Percentiles rank a stretch among this genome's conserved stretches.
These are phyloP conservation scores for Scleroderma citrinum DNA, from an alignment of 768 basidiomycete species.

Conservation along the genomic window DNA sequence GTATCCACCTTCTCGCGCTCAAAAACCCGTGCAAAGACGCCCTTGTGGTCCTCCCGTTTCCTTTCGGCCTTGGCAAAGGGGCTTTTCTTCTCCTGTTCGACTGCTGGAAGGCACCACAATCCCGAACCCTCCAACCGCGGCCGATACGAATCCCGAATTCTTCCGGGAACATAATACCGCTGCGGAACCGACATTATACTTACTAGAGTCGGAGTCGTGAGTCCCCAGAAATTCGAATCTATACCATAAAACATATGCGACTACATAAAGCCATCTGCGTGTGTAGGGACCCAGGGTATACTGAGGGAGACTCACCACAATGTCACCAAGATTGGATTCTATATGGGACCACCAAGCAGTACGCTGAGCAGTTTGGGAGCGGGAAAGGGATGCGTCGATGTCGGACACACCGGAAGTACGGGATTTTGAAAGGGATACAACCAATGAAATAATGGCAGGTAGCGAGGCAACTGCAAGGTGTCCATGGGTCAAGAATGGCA, in stretches of 20 bases:
- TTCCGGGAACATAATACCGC: conserved; percentile 63
- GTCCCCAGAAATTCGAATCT: conserved; percentile 52
- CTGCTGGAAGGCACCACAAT: conserved; percentile 47
- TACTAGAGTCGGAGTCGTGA: conserved; percentile 51
- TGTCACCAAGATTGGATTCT: conserved; percentile 59
- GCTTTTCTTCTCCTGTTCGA: conserved; percentile 35
- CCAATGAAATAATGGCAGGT: conserved; percentile 59
- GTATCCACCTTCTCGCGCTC: conserved; percentile 50
- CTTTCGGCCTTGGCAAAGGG: conserved; percentile 31
- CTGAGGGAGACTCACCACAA: conserved; percentile 48
- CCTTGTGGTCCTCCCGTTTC: conserved; percentile 30
- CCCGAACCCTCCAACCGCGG: conserved; percentile 57
- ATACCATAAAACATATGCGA: conserved; percentile 58
- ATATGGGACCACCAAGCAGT: conserved; percentile 63
- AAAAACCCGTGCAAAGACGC: conserved; percentile 49
- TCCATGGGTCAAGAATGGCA: conserved; percentile 66
- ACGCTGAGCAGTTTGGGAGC: conserved; percentile 45
- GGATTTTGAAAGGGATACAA: conserved; percentile 41
- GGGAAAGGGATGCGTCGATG: conserved; percentile 44
- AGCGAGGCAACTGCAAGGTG: conserved; percentile 45
- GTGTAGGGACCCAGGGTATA: background rate
- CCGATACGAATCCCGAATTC: conserved; percentile 52
- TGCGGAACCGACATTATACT: conserved; percentile 60
- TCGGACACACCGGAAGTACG: conserved; percentile 29
- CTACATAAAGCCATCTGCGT: conserved; percentile 30